A percentile compares a stretch with the other conserved stretches of the same genome.
Evolutionary conservation across 1,284 basidiomycete genomes (phyloP).

Genomic region (Pascua sp.): DNA sequence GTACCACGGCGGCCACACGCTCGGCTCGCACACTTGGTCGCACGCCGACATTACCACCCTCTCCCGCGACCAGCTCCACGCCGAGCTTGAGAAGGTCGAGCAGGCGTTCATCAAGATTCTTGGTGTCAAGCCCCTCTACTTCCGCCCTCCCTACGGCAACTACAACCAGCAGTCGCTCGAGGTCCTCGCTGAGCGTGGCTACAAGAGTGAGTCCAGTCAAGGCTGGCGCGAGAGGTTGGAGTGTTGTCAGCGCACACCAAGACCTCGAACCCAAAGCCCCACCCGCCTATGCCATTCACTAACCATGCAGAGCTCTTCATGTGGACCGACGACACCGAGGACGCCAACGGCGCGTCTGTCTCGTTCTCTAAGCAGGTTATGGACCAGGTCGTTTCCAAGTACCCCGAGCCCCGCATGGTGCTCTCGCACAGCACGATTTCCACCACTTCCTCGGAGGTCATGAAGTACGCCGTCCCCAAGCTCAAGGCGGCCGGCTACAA

Average conservation of each 20-base stretch:
- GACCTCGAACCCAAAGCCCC: background rate
- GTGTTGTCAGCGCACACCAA: background rate
- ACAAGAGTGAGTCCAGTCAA: conserved; percentile 36
- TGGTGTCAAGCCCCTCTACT: conserved; percentile 54
- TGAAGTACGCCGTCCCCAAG: conserved; percentile 34
- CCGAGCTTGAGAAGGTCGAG: conserved; percentile 53
- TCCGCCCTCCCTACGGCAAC: conserved; percentile 53
- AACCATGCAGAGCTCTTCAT: conserved; percentile 39
- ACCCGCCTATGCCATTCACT: background rate
- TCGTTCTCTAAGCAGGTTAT: conserved; percentile 27
- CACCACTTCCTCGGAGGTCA: conserved; percentile 29
- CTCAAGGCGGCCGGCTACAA: conserved; percentile 40
- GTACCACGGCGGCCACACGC: conserved; percentile 48
- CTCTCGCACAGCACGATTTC: conserved; percentile 37
- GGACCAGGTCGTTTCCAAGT: conserved; percentile 28
- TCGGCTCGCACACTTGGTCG: conserved; percentile 59
- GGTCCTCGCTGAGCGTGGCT: conserved; percentile 51
- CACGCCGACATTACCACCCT: conserved; percentile 55
- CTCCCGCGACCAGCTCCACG: conserved; percentile 45
- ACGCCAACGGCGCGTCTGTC: conserved; percentile 32
- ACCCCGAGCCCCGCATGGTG: conserved; percentile 36
- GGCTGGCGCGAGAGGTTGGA: background rate
- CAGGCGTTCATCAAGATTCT: conserved; percentile 56
- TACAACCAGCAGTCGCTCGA: conserved; percentile 56
- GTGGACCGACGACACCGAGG: conserved; percentile 43